Base-by-base conservation (phyloP, 495 filamentous ascomycete species). In the Staphylotrichum longicolle region DNA sequence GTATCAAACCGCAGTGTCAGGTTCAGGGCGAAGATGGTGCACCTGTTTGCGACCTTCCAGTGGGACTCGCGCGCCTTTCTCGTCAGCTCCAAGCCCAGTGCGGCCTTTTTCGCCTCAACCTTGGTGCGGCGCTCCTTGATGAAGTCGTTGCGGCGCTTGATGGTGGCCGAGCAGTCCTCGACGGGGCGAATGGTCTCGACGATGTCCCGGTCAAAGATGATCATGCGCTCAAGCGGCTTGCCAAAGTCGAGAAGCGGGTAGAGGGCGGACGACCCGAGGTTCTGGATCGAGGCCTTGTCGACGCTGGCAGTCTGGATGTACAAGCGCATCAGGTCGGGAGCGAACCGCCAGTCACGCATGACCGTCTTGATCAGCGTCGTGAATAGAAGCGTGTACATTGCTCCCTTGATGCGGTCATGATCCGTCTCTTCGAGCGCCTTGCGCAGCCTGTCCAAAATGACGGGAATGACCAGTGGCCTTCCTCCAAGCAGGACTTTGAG, bases 21-120 rank as follows among this genome's bases (percentile, higher is more conserved):
- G 59, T 92, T 93, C 61, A 93, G 83, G 14, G 96, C 88, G 64
- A 98, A 93, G 30, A 92, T 88, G 12, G 88, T 90, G 46, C 91
- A 93, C 34, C 94, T 82, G 60, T 85, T 91, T 9, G 92, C 93
- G 63, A 96, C 90, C 80, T 96, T 98, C 94, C 94, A 99, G 70
- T 98, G 95, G 0, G 91, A 89, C 30, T 83, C 81, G 58, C 85
- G 84, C 1, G 90, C 88, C 56, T 91, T 72, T 44, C 90, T 85
- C 3, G 93, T 86, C 44, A 99, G 81, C 66, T 96, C 90, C 58
- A 88, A 75, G 0, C 92, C 90, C 14, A 98, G 76, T 5, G 85
- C 82, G 0, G 87, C 80, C 76, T 97, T 98, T 76, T 89, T 92
- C 58, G 78, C 79, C 69, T 98, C 93, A 14, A 96, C 89, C 53